Conservation (phyloP, 345 rosid species). For the Reutealis trisperma region DNA sequence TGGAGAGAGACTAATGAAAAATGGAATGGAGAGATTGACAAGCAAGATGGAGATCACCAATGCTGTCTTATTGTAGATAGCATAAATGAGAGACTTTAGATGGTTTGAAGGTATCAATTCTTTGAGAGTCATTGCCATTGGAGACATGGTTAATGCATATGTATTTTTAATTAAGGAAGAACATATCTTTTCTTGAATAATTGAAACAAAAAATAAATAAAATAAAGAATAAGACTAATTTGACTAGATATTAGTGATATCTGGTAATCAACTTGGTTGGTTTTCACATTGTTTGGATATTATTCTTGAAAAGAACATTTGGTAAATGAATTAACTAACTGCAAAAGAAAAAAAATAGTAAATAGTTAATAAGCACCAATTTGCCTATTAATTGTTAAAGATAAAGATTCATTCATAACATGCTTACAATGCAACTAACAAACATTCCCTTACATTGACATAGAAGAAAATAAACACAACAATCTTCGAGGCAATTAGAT, state of each 20-base stretch:
- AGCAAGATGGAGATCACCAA: constrained; percentile 75
- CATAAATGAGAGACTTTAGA: constrained; percentile 54
- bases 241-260: too few relatives aligned
- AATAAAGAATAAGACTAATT: background rate
- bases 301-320: constrained; percentile 58
- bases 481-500: constrained; percentile 81
- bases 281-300: background rate
- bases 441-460: too few relatives aligned
- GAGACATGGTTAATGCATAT: constrained; percentile 89
- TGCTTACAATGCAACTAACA: background rate
- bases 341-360: constrained; percentile 33
- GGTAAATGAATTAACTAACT: constrained; percentile 93
- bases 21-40: constrained; percentile 76
- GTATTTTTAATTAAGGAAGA: constrained; percentile 49
- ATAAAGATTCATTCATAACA: background rate
- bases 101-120: constrained; percentile 74
- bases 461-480: too few relatives aligned
- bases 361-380: background rate
- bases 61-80: constrained; percentile 66
- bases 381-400: background rate
- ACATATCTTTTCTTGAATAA: background rate
- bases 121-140: constrained; percentile 92
- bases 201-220: background rate
- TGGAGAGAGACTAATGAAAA: constrained; percentile 59
- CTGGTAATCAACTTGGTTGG: too few relatives aligned